phyloP scores from a whole-genome alignment of 2,329 filamentous ascomycete species.

The Coleophoma eucalyptorum region DNA sequence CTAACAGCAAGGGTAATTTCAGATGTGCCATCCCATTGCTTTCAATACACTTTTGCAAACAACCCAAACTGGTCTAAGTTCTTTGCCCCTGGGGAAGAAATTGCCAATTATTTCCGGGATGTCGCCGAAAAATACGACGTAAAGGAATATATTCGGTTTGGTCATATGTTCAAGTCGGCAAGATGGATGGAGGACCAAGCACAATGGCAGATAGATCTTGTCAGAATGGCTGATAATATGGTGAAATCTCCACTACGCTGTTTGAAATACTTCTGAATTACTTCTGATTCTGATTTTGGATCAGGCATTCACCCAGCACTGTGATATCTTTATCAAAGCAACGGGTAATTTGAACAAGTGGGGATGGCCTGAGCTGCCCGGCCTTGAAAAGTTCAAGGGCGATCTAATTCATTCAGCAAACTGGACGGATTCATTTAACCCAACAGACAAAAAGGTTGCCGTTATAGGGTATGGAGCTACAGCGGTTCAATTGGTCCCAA shows the following conservation, averaged over 20 bases:
- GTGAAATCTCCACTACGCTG: neutral
- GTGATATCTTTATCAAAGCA: constrained; percentile 2
- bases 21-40: neutral
- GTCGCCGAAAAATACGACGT: constrained; percentile 25
- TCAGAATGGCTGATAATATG: neutral
- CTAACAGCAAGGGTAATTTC: too few species aligned
- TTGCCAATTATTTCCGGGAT: constrained; percentile 28
- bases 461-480: constrained; percentile 54
- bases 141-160: constrained; percentile 31
- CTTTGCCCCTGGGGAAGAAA: constrained; percentile 16
- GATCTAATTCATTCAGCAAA: constrained; percentile 49
- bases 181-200: neutral
- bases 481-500: constrained; percentile 47
- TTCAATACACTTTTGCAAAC: neutral
- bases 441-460: constrained; percentile 42
- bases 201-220: neutral
- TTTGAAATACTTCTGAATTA: too few species aligned
- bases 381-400: constrained; percentile 46
- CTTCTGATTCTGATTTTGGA: too few species aligned
- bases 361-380: constrained; percentile 47
- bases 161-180: neutral
- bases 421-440: constrained; percentile 49
- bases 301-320: neutral
- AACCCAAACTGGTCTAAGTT: neutral
- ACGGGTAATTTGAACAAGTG: constrained; percentile 20